Base-by-base conservation (phyloP, 805 yeast genomes). In the Wickerhamomyces queroliae region DNA sequence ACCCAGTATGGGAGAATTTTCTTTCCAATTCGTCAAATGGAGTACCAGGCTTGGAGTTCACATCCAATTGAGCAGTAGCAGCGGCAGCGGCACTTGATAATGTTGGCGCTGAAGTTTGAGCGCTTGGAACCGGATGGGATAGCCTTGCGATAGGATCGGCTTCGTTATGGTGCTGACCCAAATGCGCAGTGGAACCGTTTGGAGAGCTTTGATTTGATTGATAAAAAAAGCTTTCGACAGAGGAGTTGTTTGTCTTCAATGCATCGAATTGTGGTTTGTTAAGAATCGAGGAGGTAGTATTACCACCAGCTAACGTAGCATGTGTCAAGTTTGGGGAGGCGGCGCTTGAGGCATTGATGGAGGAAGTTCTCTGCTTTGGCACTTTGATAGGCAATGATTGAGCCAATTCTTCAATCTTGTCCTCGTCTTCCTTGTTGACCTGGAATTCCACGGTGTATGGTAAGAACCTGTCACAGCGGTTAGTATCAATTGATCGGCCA, bases 361-460 rank as follows among this genome's bases (percentile, higher is more conserved):
- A 45, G 20, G 33, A 16, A 7, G 41, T 35, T 27, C 36, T 29
- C 13, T 23, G 31, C 28, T 46, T 37, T 8, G 50, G 48, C n/a
- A 48, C 37, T 20, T 40, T 48, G 5, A 46, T 42, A 26, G 52
- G 47, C 20, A 46, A 49, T 20, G 58, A 48, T 33, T 56, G 44
- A 29, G 35, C 53, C 29, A 62, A 46, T 17, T 55, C 59, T 15
- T 60, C 64, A 34, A 71, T 61, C 36, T 54, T 12, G 3, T 30
- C 33, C 9, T 30, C 59, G 7, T 48, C 49, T 7, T 47, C 43
- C 7, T 58, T 58, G 15, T 59, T 51, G 29, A 65, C 47, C 45
- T 65, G 64, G 48, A 67, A 66, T 46, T 82, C 85, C n/a, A 83
- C 88, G 4, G 88, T 80, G 52, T 78, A 78, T 2, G 93, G 93